phyloP scores from a whole-genome alignment of 768 basidiomycete genomes.

The Lactifluus rugatus region DNA sequence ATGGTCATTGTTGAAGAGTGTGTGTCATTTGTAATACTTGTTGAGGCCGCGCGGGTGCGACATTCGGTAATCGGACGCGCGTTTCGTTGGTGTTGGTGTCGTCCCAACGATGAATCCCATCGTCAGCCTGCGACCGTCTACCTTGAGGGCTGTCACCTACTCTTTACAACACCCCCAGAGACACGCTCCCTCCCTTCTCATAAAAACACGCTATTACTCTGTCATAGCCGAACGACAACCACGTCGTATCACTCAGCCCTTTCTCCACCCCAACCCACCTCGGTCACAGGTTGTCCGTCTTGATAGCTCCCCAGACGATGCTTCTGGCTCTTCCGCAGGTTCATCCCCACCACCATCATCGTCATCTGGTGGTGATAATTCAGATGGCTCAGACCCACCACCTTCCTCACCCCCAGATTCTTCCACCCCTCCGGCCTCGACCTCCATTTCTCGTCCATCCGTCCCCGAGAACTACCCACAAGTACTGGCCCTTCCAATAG shows the following conservation, averaged over 20 bases:
- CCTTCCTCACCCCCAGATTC: conserved; percentile 31
- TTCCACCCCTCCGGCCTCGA: conserved; percentile 29
- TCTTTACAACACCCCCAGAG: not conserved
- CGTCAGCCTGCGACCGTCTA: not conserved
- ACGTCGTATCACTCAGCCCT: not conserved
- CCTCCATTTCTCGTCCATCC: conserved; percentile 72
- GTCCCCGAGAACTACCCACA: conserved; percentile 90
- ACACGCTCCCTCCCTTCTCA: not conserved
- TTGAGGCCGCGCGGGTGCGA: too few species aligned
- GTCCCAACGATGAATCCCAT: conserved; percentile 1
- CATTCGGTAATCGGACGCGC: too few species aligned
- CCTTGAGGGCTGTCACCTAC: not conserved
- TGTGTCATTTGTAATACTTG: too few species aligned
- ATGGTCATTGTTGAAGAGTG: too few species aligned
- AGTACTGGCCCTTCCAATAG: conserved; percentile 90
- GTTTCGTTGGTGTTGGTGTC: too few species aligned
- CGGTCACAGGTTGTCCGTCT: conserved; percentile 7
- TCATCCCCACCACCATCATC: conserved; percentile 34
- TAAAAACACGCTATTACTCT: conserved; percentile 1
- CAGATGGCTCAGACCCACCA: conserved; percentile 33
- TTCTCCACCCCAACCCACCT: not conserved
- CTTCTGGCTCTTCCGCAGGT: conserved; percentile 24
- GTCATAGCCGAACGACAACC: not conserved
- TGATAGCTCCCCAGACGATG: conserved; percentile 4
- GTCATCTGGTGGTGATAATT: conserved; percentile 28